A percentile compares a stretch with the other conserved stretches of the same genome.
Conservation (phyloP, 306 rosid genomes). For the Malus asiatica region DNA sequence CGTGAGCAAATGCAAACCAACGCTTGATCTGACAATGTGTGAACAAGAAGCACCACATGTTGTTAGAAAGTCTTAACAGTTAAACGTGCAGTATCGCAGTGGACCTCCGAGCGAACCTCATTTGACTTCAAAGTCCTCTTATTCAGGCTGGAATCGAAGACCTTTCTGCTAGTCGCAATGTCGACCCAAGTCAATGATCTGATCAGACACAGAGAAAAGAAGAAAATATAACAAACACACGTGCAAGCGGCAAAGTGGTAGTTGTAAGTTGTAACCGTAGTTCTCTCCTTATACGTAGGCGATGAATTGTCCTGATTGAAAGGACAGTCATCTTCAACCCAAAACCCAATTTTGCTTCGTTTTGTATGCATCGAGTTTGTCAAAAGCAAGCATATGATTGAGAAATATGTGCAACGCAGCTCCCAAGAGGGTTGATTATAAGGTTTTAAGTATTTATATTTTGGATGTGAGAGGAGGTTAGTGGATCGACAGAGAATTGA, state of each 20-base stretch:
- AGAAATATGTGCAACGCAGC: background rate
- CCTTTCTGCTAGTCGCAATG: background rate
- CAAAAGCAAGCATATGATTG: background rate
- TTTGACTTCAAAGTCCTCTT: background rate
- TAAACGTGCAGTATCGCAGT: background rate
- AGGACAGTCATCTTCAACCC: background rate
- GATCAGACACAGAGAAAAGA: background rate
- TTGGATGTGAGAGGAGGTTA: background rate
- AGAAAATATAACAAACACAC: background rate
- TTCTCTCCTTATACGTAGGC: too few species aligned
- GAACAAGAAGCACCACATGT: background rate
- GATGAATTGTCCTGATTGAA: too few species aligned
- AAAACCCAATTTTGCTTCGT: background rate
- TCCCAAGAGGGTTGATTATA: too few species aligned
- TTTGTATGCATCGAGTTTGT: background rate
- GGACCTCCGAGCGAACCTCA: background rate
- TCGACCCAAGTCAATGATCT: background rate
- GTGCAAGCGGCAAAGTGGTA: background rate
- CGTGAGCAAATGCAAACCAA: background rate
- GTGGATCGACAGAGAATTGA: background rate
- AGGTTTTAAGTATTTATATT: background rate
- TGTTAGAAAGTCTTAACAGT: constrained; percentile 1
- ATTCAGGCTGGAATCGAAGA: background rate
- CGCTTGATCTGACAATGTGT: background rate
- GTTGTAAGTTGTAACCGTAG: background rate